Evolutionary conservation across 306 rosid genomes (phyloP), one percentile per base, ranked within the genome.

Genomic region (Glycine latifolia): DNA sequence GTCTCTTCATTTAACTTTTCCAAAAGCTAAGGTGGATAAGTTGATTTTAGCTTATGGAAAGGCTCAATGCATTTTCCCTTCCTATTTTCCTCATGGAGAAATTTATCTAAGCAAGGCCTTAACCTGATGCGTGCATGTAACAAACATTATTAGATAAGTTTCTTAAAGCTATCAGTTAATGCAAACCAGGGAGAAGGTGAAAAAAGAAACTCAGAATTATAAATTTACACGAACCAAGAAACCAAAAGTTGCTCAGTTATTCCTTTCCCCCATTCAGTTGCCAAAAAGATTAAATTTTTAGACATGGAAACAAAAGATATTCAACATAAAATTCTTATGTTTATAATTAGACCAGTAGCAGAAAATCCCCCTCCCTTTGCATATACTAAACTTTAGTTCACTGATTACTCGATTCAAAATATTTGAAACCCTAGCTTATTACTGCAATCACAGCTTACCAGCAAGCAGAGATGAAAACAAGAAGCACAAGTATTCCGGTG

Each of bases 381-480:
- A 26, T 26, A 26, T 26, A 26, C 1, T 26, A 1, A 26, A 26
- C 31, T 26, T 26, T 1, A 41, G 56, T 59, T 20, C 11, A 60
- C 43, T 50, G 26, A 6, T 31, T 76, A 81, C 50, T 15, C 47
- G 33, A 58, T 73, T 72, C 5, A 66, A 43, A 78, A 4, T 4
- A 58, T 58, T 66, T n/a, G 71, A 84, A 77, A 54, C 72, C 31
- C 73, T 77, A 68, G 78, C 50, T 26, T 26, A 26, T 26, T 26
- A 58, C 9, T 11, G 78, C 13, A 66, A 75, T 58, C 44, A 59
- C 9, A 49, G 26, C 82, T 81, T 85, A 26, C 31, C 31, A 26
- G 31, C 31, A 26, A 26, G 31, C 66, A 50, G 82, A 87, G 63
- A 85, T 8, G 71, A 86, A 81, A 84, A 82, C 63, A 61, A 67